Base-by-base conservation (phyloP, 441 rosid genomes). In the Pelargonium myrrhifolium region DNA sequence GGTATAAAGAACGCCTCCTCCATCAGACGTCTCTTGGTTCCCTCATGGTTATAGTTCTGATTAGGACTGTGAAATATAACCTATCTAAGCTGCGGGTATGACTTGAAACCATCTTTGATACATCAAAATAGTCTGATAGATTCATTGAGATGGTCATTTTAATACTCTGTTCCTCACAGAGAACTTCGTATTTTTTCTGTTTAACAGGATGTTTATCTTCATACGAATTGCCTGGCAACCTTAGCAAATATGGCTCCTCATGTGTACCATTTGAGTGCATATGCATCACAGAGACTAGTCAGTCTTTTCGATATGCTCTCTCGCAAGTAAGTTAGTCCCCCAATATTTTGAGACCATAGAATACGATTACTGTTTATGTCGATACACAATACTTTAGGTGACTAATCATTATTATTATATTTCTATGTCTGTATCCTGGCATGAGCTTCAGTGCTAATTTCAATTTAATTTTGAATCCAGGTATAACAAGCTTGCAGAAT, bases 181-280 rank as follows among this genome's bases (percentile, higher is more conserved):
- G 49, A 43, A 31, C 28, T 17, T 45, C 26, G 1, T 24, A 21
- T 42, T 43, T 70, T 14, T 65, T 64, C n/a, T 56, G 31, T 56
- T 56, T 65, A 62, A 75, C 90, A 95, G 99, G 99, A 95, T 86
- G 95, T 95, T 58, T 95, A 95, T 84, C 87, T 95, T 37, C 99
- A 95, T 74, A 95, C 99, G 45, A 95, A 94, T 71, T 92, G 99
- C 79, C 84, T 95, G 24, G 99, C 99, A 45, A 90, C 96, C 65
- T 81, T 95, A 82, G 99, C 98, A 69, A 95, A 95, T 85, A 95
- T 92, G 96, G 99, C 98, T 59, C 99, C 99, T 75, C 99, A 95
- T 82, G 85, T 85, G 73, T 93, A 92, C 79, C 97, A 86, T 43
- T 81, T 95, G 83, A 95, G 97, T 85, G 94, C 96, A 74, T 92